Conservation (phyloP, 176 grass and related monocot genomes). For the Chloris gayana region DNA sequence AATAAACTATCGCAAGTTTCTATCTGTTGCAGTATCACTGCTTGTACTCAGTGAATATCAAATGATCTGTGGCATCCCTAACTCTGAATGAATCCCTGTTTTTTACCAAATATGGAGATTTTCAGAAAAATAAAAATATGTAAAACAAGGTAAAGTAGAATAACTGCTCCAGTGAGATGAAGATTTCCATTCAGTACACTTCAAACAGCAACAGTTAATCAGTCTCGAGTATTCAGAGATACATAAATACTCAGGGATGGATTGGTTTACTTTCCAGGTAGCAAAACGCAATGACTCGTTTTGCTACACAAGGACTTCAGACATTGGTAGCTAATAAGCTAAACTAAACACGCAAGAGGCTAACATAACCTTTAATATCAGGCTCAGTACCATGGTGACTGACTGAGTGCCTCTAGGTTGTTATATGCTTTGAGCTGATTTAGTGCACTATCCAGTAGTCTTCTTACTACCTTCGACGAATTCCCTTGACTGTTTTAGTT, state of each 20-base stretch:
- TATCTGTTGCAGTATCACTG: not conserved
- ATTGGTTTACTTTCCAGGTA: not conserved
- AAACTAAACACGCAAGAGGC: not conserved
- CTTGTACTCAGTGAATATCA: not conserved
- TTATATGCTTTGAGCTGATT: constrained; percentile 40
- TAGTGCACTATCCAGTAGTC: constrained; percentile 29
- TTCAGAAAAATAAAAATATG: not conserved
- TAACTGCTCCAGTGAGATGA: not conserved
- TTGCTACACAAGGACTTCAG: not conserved
- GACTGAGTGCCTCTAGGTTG: constrained; percentile 36
- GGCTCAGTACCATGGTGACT: constrained; percentile 2
- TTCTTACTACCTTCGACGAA: constrained; percentile 39
- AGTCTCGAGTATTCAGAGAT: not conserved
- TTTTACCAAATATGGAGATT: not conserved
- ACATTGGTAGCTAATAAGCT: not conserved
- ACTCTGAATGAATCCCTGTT: not conserved
- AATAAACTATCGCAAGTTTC: not conserved
- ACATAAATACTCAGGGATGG: constrained; percentile 1
- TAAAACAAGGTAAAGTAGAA: not conserved
- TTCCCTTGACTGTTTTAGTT: constrained; percentile 38
- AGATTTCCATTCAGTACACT: not conserved
- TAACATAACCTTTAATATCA: not conserved
- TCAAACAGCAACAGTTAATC: not conserved
- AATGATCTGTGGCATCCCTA: not conserved
- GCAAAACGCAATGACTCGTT: not conserved